A percentile compares a stretch with the other conserved stretches of the same genome.
These are phyloP conservation scores for Pleurotus tuber-regium DNA, from an alignment of 768 basidiomycete genomes.

Conservation along the genomic window DNA sequence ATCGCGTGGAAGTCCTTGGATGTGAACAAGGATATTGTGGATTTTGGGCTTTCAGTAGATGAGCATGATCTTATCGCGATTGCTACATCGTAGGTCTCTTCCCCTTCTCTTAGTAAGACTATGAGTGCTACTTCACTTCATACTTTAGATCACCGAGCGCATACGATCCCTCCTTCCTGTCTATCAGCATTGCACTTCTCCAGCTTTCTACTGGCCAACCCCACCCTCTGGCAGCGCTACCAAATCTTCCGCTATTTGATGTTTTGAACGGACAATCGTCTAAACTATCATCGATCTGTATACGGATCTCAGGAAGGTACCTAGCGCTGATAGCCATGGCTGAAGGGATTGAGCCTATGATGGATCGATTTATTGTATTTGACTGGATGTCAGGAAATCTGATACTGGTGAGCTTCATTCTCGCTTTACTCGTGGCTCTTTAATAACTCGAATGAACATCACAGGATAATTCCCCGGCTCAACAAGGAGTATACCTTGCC, in stretches of 20 bases:
- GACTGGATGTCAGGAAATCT: neutral
- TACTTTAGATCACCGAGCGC: neutral
- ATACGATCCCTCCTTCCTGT: neutral
- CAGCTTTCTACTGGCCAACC: neutral
- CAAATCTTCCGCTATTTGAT: conserved; percentile 8
- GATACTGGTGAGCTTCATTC: neutral
- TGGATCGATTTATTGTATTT: neutral
- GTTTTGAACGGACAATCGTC: no score
- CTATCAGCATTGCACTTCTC: neutral
- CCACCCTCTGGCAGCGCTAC: neutral
- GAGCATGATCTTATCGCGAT: neutral
- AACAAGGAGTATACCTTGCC: neutral
- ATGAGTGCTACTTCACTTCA: neutral
- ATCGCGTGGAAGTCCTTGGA: neutral
- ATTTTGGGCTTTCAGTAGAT: neutral
- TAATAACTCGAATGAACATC: neutral
- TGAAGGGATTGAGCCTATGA: neutral
- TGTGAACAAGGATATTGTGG: neutral
- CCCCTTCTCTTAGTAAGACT: neutral
- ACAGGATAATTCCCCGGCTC: neutral
- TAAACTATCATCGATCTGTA: no score
- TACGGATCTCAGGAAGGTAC: neutral
- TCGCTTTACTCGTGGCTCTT: neutral
- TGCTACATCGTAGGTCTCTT: neutral
- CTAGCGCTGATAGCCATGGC: neutral